Percentiles rank a stretch among this genome's conserved stretches.
phyloP scores from a whole-genome alignment of 306 rosid genomes.

The Macrotyloma uniflorum region DNA sequence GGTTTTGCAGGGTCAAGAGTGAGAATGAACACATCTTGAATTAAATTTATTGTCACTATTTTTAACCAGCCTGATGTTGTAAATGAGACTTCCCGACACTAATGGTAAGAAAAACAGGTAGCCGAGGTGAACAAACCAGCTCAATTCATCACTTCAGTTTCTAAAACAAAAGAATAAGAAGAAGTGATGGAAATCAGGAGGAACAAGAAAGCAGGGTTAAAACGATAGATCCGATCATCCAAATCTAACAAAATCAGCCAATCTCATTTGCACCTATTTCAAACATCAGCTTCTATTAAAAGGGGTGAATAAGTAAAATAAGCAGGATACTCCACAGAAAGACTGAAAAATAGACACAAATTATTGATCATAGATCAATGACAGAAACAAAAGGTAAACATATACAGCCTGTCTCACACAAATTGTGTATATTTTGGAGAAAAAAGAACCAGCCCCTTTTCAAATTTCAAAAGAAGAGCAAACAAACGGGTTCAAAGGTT shows the following conservation, averaged over 20 bases:
- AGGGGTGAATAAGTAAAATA: not conserved
- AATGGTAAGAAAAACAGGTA: not conserved
- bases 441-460: not conserved
- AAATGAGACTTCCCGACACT: conserved; percentile 9
- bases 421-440: not conserved
- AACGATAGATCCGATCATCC: conserved; percentile 31
- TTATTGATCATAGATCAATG: conserved; percentile 42
- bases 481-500: not conserved
- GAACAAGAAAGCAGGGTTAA: not conserved
- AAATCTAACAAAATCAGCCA: conserved; percentile 23
- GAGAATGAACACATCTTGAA: not conserved
- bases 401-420: not conserved
- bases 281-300: not conserved
- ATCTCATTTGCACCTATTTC: not conserved
- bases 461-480: not conserved
- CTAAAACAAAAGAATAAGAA: not conserved
- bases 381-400: not conserved
- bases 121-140: not conserved
- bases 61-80: not conserved
- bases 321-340: not conserved
- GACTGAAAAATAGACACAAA: not conserved
- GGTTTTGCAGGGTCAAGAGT: not conserved
- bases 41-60: conserved; percentile 4
- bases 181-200: not conserved
- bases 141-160: not conserved